Evolutionary conservation across 495 filamentous ascomycete species (phyloP), one percentile per base, ranked within the genome.

Genomic region (Penicillium desertorum): DNA sequence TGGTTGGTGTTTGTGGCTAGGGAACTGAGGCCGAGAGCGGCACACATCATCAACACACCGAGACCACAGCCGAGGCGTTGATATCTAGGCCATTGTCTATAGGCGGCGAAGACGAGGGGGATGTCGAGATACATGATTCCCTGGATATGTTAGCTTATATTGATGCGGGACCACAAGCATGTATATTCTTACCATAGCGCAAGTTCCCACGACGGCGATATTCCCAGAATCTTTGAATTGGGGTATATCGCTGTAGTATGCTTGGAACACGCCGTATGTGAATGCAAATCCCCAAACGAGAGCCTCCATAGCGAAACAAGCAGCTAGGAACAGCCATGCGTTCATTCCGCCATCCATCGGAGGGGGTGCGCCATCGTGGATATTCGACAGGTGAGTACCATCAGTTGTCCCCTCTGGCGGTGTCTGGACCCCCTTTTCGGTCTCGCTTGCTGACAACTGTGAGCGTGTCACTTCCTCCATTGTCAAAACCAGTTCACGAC

Each of bases 251-350:
- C 50, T 45, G 46, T 74, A 75, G 58, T 73, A 68, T 22, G 67
- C 70, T 39, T 75, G 71, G 47, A 75, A 73, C 16, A 80, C 69
- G 53, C 74, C 75, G 58, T 75, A 79, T 10, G 77, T 63, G 50
- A 78, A 70, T 11, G 76, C 69, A 49, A 75, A 44, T 34, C 60
- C 60, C 83, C 83, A 88, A 3, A 85, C 71, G 8, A 87, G 66
- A n/a, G 72, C 79, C 56, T 89, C 84, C 41, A 87, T 72, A 48
- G 79, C 65, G 65, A 87, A 87, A 56, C 77, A 76, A 0, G 79
- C 81, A 0, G 74, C 71, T 0, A 89, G 72, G 57, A 84, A 85
- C 0, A 86, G 71, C 81, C 82, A 88, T 1, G 86, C 85, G 34
- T 83, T 70, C 54, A 76, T 79, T 10, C 84, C 86, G 9, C 79